Evolutionary conservation across 2,329 filamentous ascomycete genomes (phyloP).

Genomic region (Phaeosphaeria sp.): DNA sequence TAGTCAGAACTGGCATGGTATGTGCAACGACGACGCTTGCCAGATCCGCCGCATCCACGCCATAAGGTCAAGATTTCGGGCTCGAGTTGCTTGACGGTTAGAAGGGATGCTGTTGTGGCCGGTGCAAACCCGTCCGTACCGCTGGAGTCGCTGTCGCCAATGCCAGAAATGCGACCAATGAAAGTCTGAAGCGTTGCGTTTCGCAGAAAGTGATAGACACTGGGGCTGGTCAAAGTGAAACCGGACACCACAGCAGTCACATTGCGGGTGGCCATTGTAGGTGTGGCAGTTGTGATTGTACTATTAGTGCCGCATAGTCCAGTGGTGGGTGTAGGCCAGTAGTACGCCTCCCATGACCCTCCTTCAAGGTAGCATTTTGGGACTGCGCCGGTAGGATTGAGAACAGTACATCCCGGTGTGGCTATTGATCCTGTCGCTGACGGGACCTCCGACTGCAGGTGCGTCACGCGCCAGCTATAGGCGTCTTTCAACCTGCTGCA

Average conservation of each 20-base stretch:
- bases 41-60: neutral
- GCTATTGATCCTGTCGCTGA: neutral
- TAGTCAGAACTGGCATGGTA: neutral
- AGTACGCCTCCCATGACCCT: conserved; percentile 4
- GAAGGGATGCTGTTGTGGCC: neutral
- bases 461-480: neutral
- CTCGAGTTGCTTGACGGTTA: conserved; percentile 1
- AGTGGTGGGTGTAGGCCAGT: conserved; percentile 1
- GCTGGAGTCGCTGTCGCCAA: neutral
- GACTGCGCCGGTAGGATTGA: neutral
- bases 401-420: neutral
- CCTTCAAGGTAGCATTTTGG: conserved; percentile 1
- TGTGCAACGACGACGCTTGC: conserved; percentile 1
- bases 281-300: conserved; percentile 1
- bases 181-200: conserved; percentile 3
- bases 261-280: neutral
- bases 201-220: conserved; percentile 1
- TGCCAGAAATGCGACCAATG: neutral
- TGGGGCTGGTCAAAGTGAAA: conserved; percentile 3
- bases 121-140: neutral
- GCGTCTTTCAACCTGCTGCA: conserved; percentile 1
- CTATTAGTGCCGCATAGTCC: neutral
- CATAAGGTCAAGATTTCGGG: neutral
- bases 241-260: conserved; percentile 3
- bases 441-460: neutral